Base-by-base conservation (phyloP, 257 asterid genomes). In the Nicotiana benthamiana region DNA sequence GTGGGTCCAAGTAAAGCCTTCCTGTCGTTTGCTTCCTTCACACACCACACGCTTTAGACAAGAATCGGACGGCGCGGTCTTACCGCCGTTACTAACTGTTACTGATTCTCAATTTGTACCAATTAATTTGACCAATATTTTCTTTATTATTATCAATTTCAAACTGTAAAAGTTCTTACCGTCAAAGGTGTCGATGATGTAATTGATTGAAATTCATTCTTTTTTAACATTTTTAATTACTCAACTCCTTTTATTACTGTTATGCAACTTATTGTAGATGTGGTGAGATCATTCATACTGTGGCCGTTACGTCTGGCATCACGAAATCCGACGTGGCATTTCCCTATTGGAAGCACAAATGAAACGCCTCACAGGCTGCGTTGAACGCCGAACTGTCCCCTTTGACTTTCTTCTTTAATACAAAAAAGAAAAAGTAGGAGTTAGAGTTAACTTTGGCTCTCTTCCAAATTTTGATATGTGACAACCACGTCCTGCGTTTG, bases 1-100 rank as follows among this genome's bases (percentile, higher is more conserved):
- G 20, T 83, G 82, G 85, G 36, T 85, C 82, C 26, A 27, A 36
- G 4, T 3, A 5, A 48, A 54, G 61, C 84, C 75, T 75, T 53
- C 81, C 79, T 82, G 90, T 84, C 87, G 83, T 13, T 80, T 90
- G 89, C 90, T 89, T 87, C 87, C 82, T 79, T 77, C 80, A 86
- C 86, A 80, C 82, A 70, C 36, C 82, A 82, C 87, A 84, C 80
- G 84, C 82, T 9, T 84, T 63, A 60, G 86, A 84, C 89, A 84
- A 84, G 77, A 79, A 84, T 88, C 90, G 94, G 92, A 86, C 86
- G 93, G 94, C 92, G 89, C 92, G 92, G 87, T 80, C 80, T 75
- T 22, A 62, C 68, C 85, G 91, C 92, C 93, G 90, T 88, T 86
- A 88, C 89, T 86, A 52, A 91, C 90, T 91, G 88, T 88, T 87